Evolutionary conservation across 2,329 filamentous ascomycete species (phyloP), one percentile per base, ranked within the genome.

Genomic region (Colletotrichum tofieldiae): DNA sequence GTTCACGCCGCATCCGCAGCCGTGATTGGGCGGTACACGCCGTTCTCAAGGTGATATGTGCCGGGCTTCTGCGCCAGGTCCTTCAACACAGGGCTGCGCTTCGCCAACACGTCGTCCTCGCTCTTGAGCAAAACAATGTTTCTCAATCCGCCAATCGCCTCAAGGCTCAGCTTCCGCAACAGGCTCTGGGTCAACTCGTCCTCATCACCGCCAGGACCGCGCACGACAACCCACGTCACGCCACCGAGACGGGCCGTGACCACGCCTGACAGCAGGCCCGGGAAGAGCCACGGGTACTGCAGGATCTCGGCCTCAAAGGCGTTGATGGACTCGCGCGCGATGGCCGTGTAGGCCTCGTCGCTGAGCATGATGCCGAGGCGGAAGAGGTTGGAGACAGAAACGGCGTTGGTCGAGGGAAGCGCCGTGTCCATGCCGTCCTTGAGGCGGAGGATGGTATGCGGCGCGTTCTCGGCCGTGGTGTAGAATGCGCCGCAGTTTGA

Each of bases 351-450:
- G 3, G 82, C 81, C 2, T 90, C 84, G 74, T 94, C 91, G 58
- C 90, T 89, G 0, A 97, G 86, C 1, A 97, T 81, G 7, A 88
- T 88, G 16, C 90, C 90, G 5, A 98, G 89, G 0, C 94, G 91
- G 82, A 96, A 93, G n/a, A 98, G 85, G 79, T 98, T 98, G 20
- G 90, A 88, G 0, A 94, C 93, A n/a, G 93, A 93, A 7, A 96
- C 89, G 49, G 94, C 94, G 79, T 99, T 99, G 63, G 94, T 93
- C 0, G 94, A 96, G 0, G 96, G 96, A 72, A 96, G 93, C 1
- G 94, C 92, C 6, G 94, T 94, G 81, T 99, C 96, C 89, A 98
- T 98, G 75, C 95, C 96, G 74, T 97, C 94, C 83, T 99, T 99
- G 61, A 98, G 89, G 32, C 96, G 92, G 72, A 98, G 89, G 71